Base-by-base conservation (phyloP, 257 asterid species). In the Apocynum venetum region DNA sequence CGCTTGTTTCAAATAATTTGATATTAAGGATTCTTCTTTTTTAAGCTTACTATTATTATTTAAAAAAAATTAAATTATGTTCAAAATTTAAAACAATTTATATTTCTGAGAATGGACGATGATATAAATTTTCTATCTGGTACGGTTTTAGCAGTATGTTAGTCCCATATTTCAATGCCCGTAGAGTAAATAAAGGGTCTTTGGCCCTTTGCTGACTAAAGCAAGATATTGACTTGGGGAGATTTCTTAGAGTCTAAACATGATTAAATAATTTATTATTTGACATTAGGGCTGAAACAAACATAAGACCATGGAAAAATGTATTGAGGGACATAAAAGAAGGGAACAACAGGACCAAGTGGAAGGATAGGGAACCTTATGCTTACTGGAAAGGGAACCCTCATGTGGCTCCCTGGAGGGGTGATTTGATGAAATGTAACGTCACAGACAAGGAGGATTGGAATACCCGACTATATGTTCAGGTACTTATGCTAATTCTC, bases 331-430 rank as follows among this genome's bases (percentile, higher is more conserved):
- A 89, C 56, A 89, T 94, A 72, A 84, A 82, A 87, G 88, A 92
- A 88, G 97, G 95, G 65, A 89, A 91, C 68, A 76, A 89, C 80
- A 89, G 63, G 82, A 82, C 72, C 53, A 87, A 84, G 76, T 94
- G 98, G 98, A 92, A 78, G 75, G 96, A 91, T 3, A 89, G 98
- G 85, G 89, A 75, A 69, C 93, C 98, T 38, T 91, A 87, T 76
- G 98, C 98, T 25, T 94, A 94, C 69, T 94, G 98, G 98, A 94
- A 74, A 63, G 98, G 98, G 64, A 92, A 94, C 77, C 98, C 97
- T 13, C 13, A 71, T 19, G 95, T 87, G 59, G 72, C 86, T 76
- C 93, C 91, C 2, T 87, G 93, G 91, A 88, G 98, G 84, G 84
- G 20, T 44, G 97, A 92, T 48, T 91, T 94, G 15, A 82, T 92